Percentiles rank a stretch among this genome's conserved stretches.
phyloP scores from a whole-genome alignment of 2,329 filamentous ascomycete genomes.

The Xylaria sp. region DNA sequence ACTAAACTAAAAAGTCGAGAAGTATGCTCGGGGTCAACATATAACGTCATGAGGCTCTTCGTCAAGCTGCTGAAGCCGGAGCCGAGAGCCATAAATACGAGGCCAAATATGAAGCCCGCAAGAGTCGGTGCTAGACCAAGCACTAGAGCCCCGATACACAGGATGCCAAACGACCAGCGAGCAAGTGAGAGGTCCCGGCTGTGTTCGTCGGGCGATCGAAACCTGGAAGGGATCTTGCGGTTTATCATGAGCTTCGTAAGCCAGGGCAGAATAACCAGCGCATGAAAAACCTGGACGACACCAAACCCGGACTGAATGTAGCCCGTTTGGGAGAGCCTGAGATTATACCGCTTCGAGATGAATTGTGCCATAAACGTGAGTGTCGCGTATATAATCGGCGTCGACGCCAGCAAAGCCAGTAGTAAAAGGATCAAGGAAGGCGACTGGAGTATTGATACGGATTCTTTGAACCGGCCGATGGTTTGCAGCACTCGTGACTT shows the following conservation, averaged over 20 bases:
- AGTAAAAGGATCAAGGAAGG: constrained; percentile 32
- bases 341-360: constrained; percentile 36
- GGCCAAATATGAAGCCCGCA: constrained; percentile 32
- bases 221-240: constrained; percentile 20
- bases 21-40: constrained; percentile 34
- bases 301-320: constrained; percentile 38
- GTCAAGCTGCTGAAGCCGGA: constrained; percentile 34
- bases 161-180: constrained; percentile 30
- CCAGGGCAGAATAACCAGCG: constrained; percentile 35
- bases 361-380: constrained; percentile 36
- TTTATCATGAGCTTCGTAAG: constrained; percentile 27
- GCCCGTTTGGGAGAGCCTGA: constrained; percentile 35
- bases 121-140: constrained; percentile 33
- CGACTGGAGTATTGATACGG: constrained; percentile 32
- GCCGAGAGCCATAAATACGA: constrained; percentile 35
- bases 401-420: constrained; percentile 17
- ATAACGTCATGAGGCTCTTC: constrained; percentile 36
- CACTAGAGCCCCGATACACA: constrained; percentile 28
- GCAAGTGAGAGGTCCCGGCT: constrained; percentile 34
- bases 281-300: constrained; percentile 30
- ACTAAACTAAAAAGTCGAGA: constrained; percentile 38
- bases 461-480: constrained; percentile 27
- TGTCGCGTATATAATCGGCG: constrained; percentile 24
- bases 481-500: constrained; percentile 20
- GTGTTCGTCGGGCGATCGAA: constrained; percentile 29